Evolutionary conservation across 768 basidiomycete species (phyloP).

Genomic region (Trametes sanguinea): DNA sequence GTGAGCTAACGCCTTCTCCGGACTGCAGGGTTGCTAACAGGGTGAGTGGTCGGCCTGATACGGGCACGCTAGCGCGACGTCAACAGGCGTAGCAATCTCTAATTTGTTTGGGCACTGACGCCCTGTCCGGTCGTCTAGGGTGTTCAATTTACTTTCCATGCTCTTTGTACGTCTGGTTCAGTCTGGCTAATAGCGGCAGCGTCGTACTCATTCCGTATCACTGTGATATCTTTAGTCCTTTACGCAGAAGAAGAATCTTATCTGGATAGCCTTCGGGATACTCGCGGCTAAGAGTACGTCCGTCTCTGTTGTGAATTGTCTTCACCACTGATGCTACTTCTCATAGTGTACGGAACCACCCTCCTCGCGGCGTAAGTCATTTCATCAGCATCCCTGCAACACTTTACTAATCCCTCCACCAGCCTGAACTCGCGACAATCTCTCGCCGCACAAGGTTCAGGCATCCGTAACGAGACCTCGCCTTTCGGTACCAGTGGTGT

Average conservation of each 20-base stretch:
- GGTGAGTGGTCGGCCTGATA: background rate
- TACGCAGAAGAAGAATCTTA: background rate
- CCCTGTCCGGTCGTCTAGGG: background rate
- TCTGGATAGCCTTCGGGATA: slow-evolving; percentile 6
- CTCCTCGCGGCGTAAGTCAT: slow-evolving; percentile 6
- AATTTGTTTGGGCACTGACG: background rate
- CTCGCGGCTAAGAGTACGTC: background rate
- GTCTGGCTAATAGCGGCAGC: too few relatives aligned
- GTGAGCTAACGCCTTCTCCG: too few relatives aligned
- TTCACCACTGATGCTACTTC: background rate
- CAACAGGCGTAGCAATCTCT: too few relatives aligned
- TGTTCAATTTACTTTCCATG: background rate
- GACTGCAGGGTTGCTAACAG: background rate
- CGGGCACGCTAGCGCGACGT: too few relatives aligned
- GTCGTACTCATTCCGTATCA: too few relatives aligned
- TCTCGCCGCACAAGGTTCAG: background rate
- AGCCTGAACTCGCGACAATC: background rate
- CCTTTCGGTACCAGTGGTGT: background rate
- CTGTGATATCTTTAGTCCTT: background rate
- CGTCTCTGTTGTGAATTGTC: too few relatives aligned
- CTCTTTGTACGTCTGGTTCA: background rate
- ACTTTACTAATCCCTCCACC: background rate
- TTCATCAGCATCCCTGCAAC: too few relatives aligned
- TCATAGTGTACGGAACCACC: background rate
- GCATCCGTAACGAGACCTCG: background rate